Base-by-base conservation (phyloP, 108 stramenopile species). In the Cylindrotheca fusiformis region DNA sequence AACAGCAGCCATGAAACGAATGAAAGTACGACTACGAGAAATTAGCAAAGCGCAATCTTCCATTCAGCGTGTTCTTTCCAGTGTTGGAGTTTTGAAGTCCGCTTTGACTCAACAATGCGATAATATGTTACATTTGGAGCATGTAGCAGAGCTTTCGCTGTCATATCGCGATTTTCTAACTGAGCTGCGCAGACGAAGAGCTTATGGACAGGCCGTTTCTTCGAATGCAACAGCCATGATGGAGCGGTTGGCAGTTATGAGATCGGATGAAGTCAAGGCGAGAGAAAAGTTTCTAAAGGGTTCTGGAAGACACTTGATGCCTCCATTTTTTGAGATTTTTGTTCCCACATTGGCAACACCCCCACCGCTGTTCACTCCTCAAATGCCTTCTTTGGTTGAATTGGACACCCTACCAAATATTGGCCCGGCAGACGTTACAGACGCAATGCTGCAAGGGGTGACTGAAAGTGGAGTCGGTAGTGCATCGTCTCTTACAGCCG, bases 311-410 rank as follows among this genome's bases (percentile, higher is more conserved):
- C 87, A 88, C 51, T 69, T 92, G 44, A 92, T 92, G 90, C 90
- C 90, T 45, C 76, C 85, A 8, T 92, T 92, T 51, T 92, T 83
- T 74, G 87, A 92, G 58, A 82, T 87, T 30, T 91, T 92, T 72
- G 84, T 75, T 23, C 90, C 90, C 1, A 92, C 90, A 20, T 64
- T 92, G 30, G 87, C 90, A 22, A 81, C 90, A n/a, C 84, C 87
- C 10, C 90, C 90, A 2, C 85, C 87, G 18, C 58, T 86, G 4
- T 92, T 92, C 71, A 83, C 87, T 33, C 87, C 87, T 10, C 87
- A 86, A 67, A 68, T 92, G 41, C 87, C 85, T 41, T 74, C 83
- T 8, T 72, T 87, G 72, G 66, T 81, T 48, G 90, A 91, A 63
- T 46, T 88, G 45, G 85, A 88, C 36, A 72, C 83, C 3, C 46